Percentiles rank a stretch among this genome's conserved stretches.
Conservation (phyloP, 169 alveolate species). For the Perkinsus olseni region DNA sequence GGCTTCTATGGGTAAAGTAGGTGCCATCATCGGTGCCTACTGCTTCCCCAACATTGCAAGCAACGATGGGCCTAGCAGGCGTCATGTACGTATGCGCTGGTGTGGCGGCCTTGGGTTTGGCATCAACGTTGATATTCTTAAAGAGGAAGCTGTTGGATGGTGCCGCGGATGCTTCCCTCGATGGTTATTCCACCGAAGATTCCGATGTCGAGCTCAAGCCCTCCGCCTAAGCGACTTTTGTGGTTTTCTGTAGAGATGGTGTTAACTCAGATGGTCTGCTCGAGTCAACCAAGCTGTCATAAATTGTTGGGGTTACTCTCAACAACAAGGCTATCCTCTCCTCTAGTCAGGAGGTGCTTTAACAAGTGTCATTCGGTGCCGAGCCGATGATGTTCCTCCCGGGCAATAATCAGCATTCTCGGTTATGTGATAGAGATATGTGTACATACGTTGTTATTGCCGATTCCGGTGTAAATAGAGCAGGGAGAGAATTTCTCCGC, state of each 20-base stretch:
- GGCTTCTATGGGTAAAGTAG: slow-evolving; percentile 41
- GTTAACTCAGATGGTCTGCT: not conserved
- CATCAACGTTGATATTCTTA: not conserved
- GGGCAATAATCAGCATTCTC: not conserved
- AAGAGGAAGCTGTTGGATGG: not conserved
- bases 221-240: not conserved
- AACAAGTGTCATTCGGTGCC: not conserved
- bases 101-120: not conserved
- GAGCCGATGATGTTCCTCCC: not conserved
- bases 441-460: not conserved
- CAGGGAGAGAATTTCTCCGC: not conserved
- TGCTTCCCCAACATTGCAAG: slow-evolving; percentile 15
- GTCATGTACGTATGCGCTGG: not conserved
- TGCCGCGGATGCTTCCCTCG: not conserved
- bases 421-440: not conserved
- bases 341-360: not conserved
- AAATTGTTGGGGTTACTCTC: not conserved
- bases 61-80: not conserved
- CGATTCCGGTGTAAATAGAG: not conserved
- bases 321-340: not conserved
- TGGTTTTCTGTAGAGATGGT: not conserved
- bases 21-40: slow-evolving; percentile 32
- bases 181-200: not conserved
- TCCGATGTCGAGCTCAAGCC: not conserved
- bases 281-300: no score